Evolutionary conservation across 352 stramenopile species (phyloP), one percentile per base, ranked within the genome.

Genomic region (Phytophthora pluvialis): DNA sequence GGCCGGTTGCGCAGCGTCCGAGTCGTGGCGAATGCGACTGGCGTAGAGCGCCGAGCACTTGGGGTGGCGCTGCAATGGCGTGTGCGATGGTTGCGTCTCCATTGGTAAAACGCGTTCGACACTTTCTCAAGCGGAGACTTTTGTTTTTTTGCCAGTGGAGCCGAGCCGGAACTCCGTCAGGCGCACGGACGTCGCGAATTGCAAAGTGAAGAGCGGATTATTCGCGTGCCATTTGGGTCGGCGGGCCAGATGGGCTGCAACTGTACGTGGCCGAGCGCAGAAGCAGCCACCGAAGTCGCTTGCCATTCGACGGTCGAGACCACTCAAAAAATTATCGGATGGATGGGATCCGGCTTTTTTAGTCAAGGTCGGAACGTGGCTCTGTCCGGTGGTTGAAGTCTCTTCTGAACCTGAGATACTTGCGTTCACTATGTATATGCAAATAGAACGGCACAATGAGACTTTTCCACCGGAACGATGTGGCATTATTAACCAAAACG

Each of bases 1-100:
- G 5, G 12, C n/a, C 5, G 39, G 15, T 42, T 29, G 42, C 44
- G 43, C 42, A 40, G 45, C 11, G 26, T 70, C 21, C 43, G 64
- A 64, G 15, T 60, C 33, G 1, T 47, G 49, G 10, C 33, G 43
- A 4, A 49, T 13, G 11, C 31, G 59, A 18, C 33, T 66, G 31
- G 64, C 64, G 31, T 73, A 80, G 15, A 74, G 52, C 31, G 64
- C 52, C 16, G 72, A 73, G 40, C 72, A 80, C 48, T 80, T 80
- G 39, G 72, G 72, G 35, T 80, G 72, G 38, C 72, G 67, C 42
- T 67, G 53, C 45, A 73, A n/a, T 21, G 40, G 40, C 31, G 64
- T 32, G 8, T 61, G 21, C 5, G 45, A 38, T 28, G 29, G n/a
- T 38, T 39, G 48, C 8, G 43, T 45, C 29, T 61, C 49, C 67